Evolutionary conservation across 139 green algal species (phyloP).

Genomic region (Diplosphaera chodatii): DNA sequence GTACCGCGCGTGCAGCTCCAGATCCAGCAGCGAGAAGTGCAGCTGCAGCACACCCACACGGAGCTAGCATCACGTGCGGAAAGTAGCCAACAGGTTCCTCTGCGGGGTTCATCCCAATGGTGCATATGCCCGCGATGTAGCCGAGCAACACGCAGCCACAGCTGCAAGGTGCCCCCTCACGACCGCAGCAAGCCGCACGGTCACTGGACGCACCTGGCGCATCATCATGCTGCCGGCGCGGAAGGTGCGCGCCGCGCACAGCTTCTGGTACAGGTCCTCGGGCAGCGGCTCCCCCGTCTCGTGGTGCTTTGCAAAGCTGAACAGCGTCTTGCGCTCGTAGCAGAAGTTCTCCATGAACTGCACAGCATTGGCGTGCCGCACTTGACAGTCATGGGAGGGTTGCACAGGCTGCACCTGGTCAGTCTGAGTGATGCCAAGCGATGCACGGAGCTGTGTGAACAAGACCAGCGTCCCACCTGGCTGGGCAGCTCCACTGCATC

Average conservation of each 20-base stretch:
- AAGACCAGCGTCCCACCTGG: slow-evolving; percentile 6
- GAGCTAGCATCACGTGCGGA: too few species aligned
- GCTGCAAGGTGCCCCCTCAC: too few species aligned
- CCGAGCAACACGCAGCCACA: too few species aligned
- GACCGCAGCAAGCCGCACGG: too few species aligned
- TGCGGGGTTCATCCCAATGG: too few species aligned
- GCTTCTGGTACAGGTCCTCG: slow-evolving; percentile 81
- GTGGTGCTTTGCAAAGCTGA: slow-evolving; percentile 85
- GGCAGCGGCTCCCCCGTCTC: slow-evolving; percentile 82
- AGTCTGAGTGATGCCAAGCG: too few species aligned
- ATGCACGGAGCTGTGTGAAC: too few species aligned
- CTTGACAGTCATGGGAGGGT: background rate
- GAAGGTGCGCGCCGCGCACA: slow-evolving; percentile 79
- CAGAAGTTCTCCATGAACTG: slow-evolving; percentile 93
- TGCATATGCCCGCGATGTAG: too few species aligned
- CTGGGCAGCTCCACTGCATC: slow-evolving; percentile 56
- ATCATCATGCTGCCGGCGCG: slow-evolving; percentile 75
- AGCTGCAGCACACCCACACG: slow-evolving; percentile 43
- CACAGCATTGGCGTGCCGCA: slow-evolving; percentile 24
- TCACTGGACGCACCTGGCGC: slow-evolving; percentile 53
- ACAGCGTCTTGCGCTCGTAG: slow-evolving; percentile 71
- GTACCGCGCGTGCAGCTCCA: slow-evolving; percentile 87
- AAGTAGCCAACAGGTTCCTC: too few species aligned
- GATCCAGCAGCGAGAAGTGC: slow-evolving; percentile 82
- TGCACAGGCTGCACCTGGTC: too few species aligned